Evolutionary conservation across 2,329 filamentous ascomycete species (phyloP), one percentile per base, ranked within the genome.

Genomic region (Xylariaceae sp.): DNA sequence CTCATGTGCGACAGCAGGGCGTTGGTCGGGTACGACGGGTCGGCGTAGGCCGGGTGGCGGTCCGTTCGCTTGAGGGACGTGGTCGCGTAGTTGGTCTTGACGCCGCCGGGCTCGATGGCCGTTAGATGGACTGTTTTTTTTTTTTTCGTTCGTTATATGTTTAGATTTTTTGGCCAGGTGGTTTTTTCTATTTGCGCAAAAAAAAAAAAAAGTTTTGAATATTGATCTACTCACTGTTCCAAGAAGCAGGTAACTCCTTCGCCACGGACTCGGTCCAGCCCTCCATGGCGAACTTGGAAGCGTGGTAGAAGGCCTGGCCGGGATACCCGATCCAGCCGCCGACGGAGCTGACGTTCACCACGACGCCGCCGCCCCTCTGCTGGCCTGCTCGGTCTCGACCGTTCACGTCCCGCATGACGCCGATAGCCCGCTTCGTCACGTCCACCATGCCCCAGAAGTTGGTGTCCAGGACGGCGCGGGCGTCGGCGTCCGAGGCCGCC

Each of bases 321-420:
- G 64, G 59, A 19, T 55, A 61, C 1, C 56, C 62, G 7, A 55
- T 41, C 37, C 56, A 61, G 0, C 67, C 67, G 3, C 71, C 74
- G 50, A 80, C 68, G 3, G 70, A 75, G 4, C 70, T 74, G 27
- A 79, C 56, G 43, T 79, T 72, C 26, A 76, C 58, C 9, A 80
- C 69, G 5, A 73, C 57, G 6, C 74, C 75, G 3, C 74, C 73
- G 7, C 21, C 21, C 21, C 11, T 24, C 11, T 24, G 21, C 11
- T 11, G 7, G 31, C 51, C 50, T 21, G 45, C 47, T 29, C 35
- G 43, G 13, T 15, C 47, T 41, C 53, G 56, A 24, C 35, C 38
- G 16, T 60, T 65, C 31, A 50, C 46, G 27, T 63, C 58, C 4
- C 66, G 57, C 54, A 70, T 60, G 12, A 63, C 51, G 12, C 57